Evolutionary conservation across 78 protist genomes (phyloP), one percentile per base, ranked within the genome.

Genomic region (Dictyostelium brefeldianum): DNA sequence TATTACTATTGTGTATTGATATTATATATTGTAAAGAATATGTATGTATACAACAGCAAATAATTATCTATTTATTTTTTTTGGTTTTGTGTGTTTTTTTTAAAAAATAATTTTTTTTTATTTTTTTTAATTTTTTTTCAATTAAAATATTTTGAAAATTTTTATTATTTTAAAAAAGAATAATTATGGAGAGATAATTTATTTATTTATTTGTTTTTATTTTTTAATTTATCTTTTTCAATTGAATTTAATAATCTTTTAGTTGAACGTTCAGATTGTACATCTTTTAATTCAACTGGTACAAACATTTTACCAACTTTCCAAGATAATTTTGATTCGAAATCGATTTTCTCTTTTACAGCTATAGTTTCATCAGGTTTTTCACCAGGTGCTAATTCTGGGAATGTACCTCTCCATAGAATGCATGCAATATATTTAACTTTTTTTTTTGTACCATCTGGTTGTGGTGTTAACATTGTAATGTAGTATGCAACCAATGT

Each of bases 351-450:
- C 43, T 36, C 43, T 36, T 36, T 36, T 1, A 2, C 1, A 3
- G 43, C 43, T 2, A 36, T 36, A 18, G 14, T 14, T 5, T 12
- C 31, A 53, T 22, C 12, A 7, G 14, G 0, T 20, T 78, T 31
- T 20, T 78, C 53, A 20, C 36, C 51, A 12, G 48, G 41, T 7
- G 27, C 36, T 5, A 22, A 12, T 31, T 12, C 14, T 10, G 65
- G 51, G 27, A 78, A 78, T 14, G 54, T 12, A 36, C 83, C 83
- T 78, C 83, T 78, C 83, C 83, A 78, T 6, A 78, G 46, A 25
- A 54, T 18, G 14, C 25, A 18, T 54, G 69, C 14, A 17, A 53
- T 5, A 41, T 78, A 78, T 18, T 54, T 36, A 20, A 53, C 67
- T 14, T 31, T 78, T n/a, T 27, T 78, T 31, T 22, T 50, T 6